phyloP scores from a whole-genome alignment of 768 basidiomycete genomes.

The Suillus ampliporus region DNA sequence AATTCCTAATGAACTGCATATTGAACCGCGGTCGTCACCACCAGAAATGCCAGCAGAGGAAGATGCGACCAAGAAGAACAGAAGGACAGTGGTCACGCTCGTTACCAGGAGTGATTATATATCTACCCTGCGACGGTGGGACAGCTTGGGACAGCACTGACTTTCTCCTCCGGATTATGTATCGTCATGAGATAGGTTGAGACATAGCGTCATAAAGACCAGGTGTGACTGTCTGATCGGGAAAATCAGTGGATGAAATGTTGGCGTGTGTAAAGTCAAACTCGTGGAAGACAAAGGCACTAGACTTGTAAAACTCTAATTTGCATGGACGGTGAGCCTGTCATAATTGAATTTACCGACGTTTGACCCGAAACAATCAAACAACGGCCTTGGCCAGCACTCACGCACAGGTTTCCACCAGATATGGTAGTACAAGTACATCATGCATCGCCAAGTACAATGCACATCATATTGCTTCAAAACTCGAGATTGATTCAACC shows the following conservation, averaged over 20 bases:
- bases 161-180: conserved; percentile 4
- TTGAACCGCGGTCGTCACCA: conserved; percentile 16
- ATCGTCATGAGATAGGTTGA: not conserved
- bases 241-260: conserved; percentile 2
- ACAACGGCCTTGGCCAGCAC: not conserved
- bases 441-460: not conserved
- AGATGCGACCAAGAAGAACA: conserved; percentile 10
- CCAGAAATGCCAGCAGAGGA: conserved; percentile 3
- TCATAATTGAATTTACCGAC: not conserved
- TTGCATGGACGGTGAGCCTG: not conserved
- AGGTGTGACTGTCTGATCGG: conserved; percentile 9
- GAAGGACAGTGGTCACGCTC: conserved; percentile 12
- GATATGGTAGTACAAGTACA: not conserved
- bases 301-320: conserved; percentile 3
- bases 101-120: conserved; percentile 31
- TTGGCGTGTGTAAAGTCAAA: conserved; percentile 7
- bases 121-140: conserved; percentile 24
- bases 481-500: not conserved
- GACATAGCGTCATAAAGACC: not conserved
- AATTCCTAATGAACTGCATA: conserved; percentile 15
- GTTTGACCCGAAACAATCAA: conserved; percentile 4
- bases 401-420: conserved; percentile 6
- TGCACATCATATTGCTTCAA: not conserved
- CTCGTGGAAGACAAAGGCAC: conserved; percentile 7
- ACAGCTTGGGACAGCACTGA: conserved; percentile 18